Conservation (phyloP, 176 grass and related monocot genomes). For the Alloteropsis semialata region DNA sequence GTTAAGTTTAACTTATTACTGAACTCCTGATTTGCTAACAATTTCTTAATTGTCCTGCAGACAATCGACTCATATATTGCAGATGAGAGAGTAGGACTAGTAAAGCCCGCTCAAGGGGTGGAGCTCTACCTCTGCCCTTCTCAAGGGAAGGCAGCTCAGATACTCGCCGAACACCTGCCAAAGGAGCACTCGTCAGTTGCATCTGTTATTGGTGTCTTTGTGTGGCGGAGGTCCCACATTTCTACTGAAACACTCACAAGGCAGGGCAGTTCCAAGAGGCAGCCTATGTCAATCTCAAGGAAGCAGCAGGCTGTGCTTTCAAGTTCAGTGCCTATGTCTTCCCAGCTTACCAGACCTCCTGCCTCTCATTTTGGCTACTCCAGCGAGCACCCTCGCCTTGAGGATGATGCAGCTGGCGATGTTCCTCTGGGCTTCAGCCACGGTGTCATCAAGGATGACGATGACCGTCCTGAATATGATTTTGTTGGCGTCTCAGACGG, state of each 20-base stretch:
- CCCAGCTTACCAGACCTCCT: background rate
- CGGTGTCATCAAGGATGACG: conserved; percentile 41
- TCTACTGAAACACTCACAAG: conserved; percentile 38
- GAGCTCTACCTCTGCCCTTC: conserved; percentile 71
- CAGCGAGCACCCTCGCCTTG: background rate
- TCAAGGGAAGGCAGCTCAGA: conserved; percentile 40
- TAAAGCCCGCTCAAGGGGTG: conserved; percentile 47
- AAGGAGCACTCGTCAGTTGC: conserved; percentile 41
- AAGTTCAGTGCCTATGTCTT: conserved; percentile 16
- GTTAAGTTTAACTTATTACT: background rate
- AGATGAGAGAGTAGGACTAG: conserved; percentile 61
- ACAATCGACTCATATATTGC: conserved; percentile 55
- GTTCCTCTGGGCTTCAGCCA: conserved; percentile 51
- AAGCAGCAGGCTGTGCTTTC: conserved; percentile 34
- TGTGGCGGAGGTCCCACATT: conserved; percentile 53
- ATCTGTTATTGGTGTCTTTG: conserved; percentile 50
- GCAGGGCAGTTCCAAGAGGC: conserved; percentile 29
- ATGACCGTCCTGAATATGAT: conserved; percentile 57
- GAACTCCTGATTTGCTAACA: background rate
- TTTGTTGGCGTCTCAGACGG: conserved; percentile 25
- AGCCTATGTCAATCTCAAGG: conserved; percentile 26
- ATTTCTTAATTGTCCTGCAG: conserved; percentile 29
- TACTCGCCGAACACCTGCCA: conserved; percentile 47
- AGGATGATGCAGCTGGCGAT: conserved; percentile 33
- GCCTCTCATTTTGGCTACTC: background rate